A percentile compares a stretch with the other conserved stretches of the same genome.
Conservation (phyloP, 441 rosid species). For the Isatis lusitanica region DNA sequence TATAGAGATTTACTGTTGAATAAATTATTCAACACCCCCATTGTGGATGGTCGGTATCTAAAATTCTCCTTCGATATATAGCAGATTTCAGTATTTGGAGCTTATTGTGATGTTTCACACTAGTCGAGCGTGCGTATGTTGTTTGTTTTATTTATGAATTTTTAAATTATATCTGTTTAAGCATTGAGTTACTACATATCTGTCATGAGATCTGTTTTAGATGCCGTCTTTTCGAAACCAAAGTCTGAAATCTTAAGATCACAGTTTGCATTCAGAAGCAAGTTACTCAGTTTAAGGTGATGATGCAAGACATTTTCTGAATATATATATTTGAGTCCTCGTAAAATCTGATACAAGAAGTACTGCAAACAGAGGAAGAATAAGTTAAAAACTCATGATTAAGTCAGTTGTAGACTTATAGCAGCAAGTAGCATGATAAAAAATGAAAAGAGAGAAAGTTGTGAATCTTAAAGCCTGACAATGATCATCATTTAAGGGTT, state of each 20-base stretch:
- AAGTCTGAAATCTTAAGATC: conserved; percentile 84
- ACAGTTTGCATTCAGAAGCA: conserved; percentile 65
- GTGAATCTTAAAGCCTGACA: conserved; percentile 54
- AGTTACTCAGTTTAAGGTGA: conserved; percentile 74
- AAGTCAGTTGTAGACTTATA: background rate
- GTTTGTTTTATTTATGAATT: too few relatives aligned
- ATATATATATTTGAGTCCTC: conserved; percentile 72
- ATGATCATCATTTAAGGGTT: conserved; percentile 56
- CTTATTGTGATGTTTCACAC: too few relatives aligned
- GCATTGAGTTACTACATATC: conserved; percentile 58
- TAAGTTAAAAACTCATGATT: too few relatives aligned
- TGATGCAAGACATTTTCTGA: conserved; percentile 71
- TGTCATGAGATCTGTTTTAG: conserved; percentile 77
- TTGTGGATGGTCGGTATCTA: too few relatives aligned
- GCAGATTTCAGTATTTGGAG: too few relatives aligned
- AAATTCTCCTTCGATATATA: too few relatives aligned
- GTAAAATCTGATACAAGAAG: conserved; percentile 66
- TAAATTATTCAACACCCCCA: too few relatives aligned
- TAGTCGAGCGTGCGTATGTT: too few relatives aligned
- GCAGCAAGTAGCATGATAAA: background rate
- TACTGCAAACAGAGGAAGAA: conserved; percentile 43
- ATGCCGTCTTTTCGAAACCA: conserved; percentile 70
- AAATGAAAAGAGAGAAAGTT: background rate
- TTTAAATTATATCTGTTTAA: too few relatives aligned
- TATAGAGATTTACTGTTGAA: too few relatives aligned